Evolutionary conservation across 2,329 filamentous ascomycete species (phyloP), one percentile per base, ranked within the genome.

Genomic region (Blumeria hordei): DNA sequence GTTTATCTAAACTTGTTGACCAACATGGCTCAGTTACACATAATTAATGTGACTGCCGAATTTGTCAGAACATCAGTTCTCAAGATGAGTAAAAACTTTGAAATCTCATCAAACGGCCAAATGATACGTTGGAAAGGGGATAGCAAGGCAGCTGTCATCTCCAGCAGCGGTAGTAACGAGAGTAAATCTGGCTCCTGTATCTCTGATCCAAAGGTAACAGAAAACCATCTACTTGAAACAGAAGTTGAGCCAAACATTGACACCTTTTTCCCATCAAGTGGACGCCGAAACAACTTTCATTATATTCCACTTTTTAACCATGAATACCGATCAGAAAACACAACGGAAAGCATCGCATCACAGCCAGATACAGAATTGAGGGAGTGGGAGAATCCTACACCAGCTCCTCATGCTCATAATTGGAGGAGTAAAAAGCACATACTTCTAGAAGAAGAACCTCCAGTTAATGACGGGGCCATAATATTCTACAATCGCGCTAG

Each of bases 21-120:
- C 64, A 88, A 83, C 62, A 75, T 93, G 71, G 86, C 87, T 0
- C 86, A 93, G 67, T 69, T 93, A 16, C 86, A 93, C 62, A 90
- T 88, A 0, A 74, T 92, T 60, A 88, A 87, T 57, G 85, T 93
- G 1, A 88, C 86, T 0, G 74, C 81, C 0, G 78, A 82, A 33
- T 90, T 90, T 61, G 79, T 92, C 41, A 80, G 83, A 56, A 76
- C 76, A 37, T 83, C 87, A 0, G 72, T 93, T 1, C 70, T 72
- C 0, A 78, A 83, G 53, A 76, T 80, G 59, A 90, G 85, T 61
- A 74, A 75, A 18, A 84, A 83, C 61, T 80, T 94, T 54, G 84
- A 93, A 64, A 65, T 93, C 0, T 90, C 85, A 0, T 71, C 71
- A 0, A 86, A 92, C 61, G 85, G 85, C 0, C 77, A 80, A 53